Conservation (phyloP, 2,329 filamentous ascomycete genomes). For the Didymella sp. region DNA sequence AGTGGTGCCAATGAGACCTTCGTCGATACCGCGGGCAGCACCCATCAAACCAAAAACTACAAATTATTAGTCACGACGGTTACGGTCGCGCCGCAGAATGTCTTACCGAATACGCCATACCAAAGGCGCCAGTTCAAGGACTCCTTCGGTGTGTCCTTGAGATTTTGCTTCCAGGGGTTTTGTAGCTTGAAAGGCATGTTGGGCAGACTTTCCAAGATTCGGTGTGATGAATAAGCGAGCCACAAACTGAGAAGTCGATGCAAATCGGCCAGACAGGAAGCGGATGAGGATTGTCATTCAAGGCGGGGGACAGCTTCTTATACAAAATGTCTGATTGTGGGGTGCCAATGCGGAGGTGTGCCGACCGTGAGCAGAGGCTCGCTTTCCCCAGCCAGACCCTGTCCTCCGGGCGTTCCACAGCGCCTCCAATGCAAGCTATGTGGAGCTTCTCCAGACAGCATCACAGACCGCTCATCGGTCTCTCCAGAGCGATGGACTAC, state of each 20-base stretch:
- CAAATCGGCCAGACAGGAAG: constrained; percentile 18
- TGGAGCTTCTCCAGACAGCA: constrained; percentile 13
- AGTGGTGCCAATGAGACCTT: constrained; percentile 77
- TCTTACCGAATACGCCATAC: constrained; percentile 69
- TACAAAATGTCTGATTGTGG: constrained; percentile 7
- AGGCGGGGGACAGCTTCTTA: constrained; percentile 12
- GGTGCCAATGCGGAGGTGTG: constrained; percentile 19
- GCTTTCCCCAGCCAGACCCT: constrained; percentile 8
- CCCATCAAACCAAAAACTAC: constrained; percentile 73
- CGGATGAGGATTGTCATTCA: constrained; percentile 3
- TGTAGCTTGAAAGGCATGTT: constrained; percentile 38
- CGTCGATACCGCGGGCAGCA: constrained; percentile 78
- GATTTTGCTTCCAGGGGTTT: constrained; percentile 52
- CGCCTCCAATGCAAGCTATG: constrained; percentile 3
- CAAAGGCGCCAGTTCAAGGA: constrained; percentile 80
- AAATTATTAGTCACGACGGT: constrained; percentile 12
- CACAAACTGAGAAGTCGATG: constrained; percentile 19
- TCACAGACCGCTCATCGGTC: constrained; percentile 6
- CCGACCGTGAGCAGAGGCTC: background rate
- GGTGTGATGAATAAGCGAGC: constrained; percentile 4
- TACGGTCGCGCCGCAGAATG: background rate
- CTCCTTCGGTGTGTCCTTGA: constrained; percentile 71
- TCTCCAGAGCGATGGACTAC: constrained; percentile 2
- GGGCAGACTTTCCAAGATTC: constrained; percentile 10
- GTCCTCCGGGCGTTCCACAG: background rate